Conservation (phyloP, 202 grass and related monocot species). For the Zizania palustris region DNA sequence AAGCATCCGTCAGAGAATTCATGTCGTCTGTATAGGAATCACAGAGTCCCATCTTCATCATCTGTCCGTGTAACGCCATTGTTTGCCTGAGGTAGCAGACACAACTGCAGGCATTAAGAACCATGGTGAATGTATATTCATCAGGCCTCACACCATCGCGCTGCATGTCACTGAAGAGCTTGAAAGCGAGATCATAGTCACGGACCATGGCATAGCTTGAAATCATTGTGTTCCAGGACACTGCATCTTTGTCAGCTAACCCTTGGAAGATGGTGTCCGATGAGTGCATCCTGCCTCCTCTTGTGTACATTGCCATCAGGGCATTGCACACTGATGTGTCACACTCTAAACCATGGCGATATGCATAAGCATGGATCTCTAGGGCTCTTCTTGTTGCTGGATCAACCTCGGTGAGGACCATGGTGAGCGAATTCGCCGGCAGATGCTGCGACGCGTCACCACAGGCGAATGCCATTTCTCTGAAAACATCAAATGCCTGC, state of each 20-base stretch:
- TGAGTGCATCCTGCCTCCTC: slow-evolving; percentile 26
- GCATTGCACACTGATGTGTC: slow-evolving; percentile 52
- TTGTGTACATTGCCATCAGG: slow-evolving; percentile 59
- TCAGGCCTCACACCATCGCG: slow-evolving; percentile 43
- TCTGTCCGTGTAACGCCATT: slow-evolving; percentile 46
- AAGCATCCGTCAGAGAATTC: slow-evolving; percentile 54
- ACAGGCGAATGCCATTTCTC: slow-evolving; percentile 48
- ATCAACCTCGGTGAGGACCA: slow-evolving; percentile 46
- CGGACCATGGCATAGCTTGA: slow-evolving; percentile 30
- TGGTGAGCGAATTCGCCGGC: slow-evolving; percentile 39
- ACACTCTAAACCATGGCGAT: slow-evolving; percentile 44
- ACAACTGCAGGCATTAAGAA: slow-evolving; percentile 47
- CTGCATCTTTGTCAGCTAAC: slow-evolving; percentile 43
- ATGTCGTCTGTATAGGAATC: slow-evolving; percentile 39
- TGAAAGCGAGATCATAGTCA: slow-evolving; percentile 43
- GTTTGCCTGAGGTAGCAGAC: slow-evolving; percentile 49
- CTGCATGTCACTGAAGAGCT: slow-evolving; percentile 48
- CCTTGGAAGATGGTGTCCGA: slow-evolving; percentile 44
- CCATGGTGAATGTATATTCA: slow-evolving; percentile 52
- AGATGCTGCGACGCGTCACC: slow-evolving; percentile 35
- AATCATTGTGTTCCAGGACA: slow-evolving; percentile 57
- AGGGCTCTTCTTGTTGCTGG: slow-evolving; percentile 37
- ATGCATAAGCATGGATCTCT: slow-evolving; percentile 62
- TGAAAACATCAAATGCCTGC: slow-evolving; percentile 44
- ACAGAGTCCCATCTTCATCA: slow-evolving; percentile 47